Conservation (phyloP, 2,329 filamentous ascomycete genomes). For the Scorias spongiosa region DNA sequence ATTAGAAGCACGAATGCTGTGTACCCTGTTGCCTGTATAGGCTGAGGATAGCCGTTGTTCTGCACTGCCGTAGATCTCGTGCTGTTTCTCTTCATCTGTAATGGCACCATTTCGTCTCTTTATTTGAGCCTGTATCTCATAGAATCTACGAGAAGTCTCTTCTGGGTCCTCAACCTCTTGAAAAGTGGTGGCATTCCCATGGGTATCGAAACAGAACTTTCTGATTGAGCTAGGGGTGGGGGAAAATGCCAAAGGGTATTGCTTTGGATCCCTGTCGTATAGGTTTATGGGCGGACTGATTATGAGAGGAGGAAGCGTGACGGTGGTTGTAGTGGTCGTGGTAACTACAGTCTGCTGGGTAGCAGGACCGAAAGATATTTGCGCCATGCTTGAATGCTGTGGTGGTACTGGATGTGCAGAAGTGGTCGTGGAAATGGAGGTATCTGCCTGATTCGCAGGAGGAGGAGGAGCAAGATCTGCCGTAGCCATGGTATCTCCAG, state of each 20-base stretch:
- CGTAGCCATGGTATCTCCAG: constrained; percentile 11
- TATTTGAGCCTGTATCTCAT: constrained; percentile 14
- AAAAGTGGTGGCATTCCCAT: constrained; percentile 45
- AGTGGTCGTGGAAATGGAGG: constrained; percentile 1
- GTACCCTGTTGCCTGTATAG: constrained; percentile 7
- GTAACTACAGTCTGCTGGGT: constrained; percentile 59
- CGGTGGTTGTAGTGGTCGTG: constrained; percentile 78
- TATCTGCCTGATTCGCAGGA: constrained; percentile 3
- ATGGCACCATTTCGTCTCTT: constrained; percentile 15
- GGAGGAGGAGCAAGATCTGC: constrained; percentile 3
- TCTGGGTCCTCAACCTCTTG: constrained; percentile 45
- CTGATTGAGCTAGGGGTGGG: constrained; percentile 68
- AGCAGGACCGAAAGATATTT: constrained; percentile 47
- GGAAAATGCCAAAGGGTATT: constrained; percentile 74
- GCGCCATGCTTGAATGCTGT: constrained; percentile 33
- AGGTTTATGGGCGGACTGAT: constrained; percentile 59
- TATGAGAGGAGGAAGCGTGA: constrained; percentile 67
- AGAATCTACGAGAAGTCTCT: constrained; percentile 33
- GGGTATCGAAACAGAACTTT: constrained; percentile 59
- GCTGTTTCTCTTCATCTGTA: constrained; percentile 11
- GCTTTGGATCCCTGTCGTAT: constrained; percentile 63
- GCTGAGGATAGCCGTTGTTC: not conserved
- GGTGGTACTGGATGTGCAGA: constrained; percentile 10
- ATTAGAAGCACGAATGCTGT: constrained; percentile 19
- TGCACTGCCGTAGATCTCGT: constrained; percentile 8